A percentile compares a stretch with the other conserved stretches of the same genome.
Conservation (phyloP, 345 rosid species). For the Brassica incana region DNA sequence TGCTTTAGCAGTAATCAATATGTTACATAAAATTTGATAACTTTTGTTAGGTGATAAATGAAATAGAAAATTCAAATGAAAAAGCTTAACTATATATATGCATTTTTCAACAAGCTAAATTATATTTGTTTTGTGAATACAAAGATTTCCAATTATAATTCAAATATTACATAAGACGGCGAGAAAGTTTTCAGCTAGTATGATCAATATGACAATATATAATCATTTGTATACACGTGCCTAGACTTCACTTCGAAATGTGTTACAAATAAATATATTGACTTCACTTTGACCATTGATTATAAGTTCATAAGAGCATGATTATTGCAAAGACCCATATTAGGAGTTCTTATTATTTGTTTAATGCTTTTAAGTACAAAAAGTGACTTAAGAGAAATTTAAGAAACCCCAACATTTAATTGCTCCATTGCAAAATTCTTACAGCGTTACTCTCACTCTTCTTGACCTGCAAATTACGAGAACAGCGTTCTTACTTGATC, state of each 20-base stretch:
- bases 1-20: not conserved
- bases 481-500: too few species aligned
- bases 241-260: not conserved
- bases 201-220: not conserved
- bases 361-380: too few species aligned
- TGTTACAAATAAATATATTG: not conserved
- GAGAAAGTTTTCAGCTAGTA: not conserved
- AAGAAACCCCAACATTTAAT: too few species aligned
- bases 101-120: not conserved
- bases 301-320: too few species aligned
- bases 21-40: not conserved
- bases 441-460: too few species aligned
- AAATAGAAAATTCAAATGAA: not conserved
- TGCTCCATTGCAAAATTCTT: too few species aligned
- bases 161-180: not conserved
- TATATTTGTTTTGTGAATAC: not conserved
- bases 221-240: not conserved
- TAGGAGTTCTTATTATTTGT: too few species aligned
- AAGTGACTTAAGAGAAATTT: too few species aligned
- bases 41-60: not conserved
- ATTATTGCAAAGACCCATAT: too few species aligned
- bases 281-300: constrained; percentile 2
- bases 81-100: not conserved
- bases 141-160: not conserved
- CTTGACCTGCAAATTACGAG: too few species aligned